Evolutionary conservation across 164 flowering plant genomes (phyloP).

Genomic region (Chloranthus sessilifolius): DNA sequence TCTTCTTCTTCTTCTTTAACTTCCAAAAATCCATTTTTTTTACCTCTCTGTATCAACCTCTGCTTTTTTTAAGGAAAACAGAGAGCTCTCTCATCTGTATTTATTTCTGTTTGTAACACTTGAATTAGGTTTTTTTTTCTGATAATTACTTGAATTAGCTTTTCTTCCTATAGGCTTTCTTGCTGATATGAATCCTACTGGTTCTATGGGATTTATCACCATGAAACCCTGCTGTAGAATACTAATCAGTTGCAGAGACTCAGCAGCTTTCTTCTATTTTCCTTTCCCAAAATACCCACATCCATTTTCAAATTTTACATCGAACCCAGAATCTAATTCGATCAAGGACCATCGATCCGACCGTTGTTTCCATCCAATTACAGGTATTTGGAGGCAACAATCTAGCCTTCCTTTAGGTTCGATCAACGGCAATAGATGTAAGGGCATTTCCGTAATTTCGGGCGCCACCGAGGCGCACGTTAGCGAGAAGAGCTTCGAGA

Average conservation of each 20-base stretch:
- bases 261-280: not conserved
- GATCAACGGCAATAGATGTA: conserved; percentile 12
- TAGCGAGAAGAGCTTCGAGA: conserved; percentile 53
- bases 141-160: no score
- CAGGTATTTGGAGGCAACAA: conserved; percentile 18
- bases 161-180: not conserved
- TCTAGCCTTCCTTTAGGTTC: conserved; percentile 26
- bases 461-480: conserved; percentile 53
- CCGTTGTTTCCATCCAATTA: conserved; percentile 6
- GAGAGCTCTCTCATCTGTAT: no score
- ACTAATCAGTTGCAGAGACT: conserved; percentile 22
- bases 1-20: no score
- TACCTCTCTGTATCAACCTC: no score
- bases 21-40: no score
- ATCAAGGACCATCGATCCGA: conserved; percentile 8
- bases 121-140: no score
- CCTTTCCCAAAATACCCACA: conserved; percentile 17
- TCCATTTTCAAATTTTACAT: no score
- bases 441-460: conserved; percentile 35
- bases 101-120: no score
- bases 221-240: conserved; percentile 71
- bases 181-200: conserved; percentile 1
- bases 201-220: conserved; percentile 43
- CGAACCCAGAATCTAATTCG: conserved; percentile 14
- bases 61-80: no score